phyloP scores from a whole-genome alignment of 2,329 filamentous ascomycete species.

The Teratosphaeria viscida region DNA sequence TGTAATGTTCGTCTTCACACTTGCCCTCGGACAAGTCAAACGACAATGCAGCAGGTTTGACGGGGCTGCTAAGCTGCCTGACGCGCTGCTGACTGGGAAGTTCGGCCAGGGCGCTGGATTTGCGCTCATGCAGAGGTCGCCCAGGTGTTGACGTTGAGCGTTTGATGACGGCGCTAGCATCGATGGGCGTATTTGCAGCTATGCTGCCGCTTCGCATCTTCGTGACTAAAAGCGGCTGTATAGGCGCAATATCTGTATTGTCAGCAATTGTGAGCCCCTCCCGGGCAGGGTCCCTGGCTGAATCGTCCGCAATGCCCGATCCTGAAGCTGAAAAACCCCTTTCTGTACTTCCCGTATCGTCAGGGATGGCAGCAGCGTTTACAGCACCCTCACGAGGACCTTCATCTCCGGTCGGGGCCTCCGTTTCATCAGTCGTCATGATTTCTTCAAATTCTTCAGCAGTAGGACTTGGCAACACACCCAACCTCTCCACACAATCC shows the following conservation, averaged over 20 bases:
- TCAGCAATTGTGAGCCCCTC: not conserved
- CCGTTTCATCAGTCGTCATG: not conserved
- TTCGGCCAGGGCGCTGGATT: conserved; percentile 15
- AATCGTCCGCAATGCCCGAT: too few relatives aligned
- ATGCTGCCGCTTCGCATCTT: not conserved
- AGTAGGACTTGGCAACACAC: conserved; percentile 22
- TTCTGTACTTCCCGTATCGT: not conserved
- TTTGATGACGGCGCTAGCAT: not conserved
- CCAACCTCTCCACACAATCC: conserved; percentile 11
- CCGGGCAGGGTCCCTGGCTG: too few relatives aligned
- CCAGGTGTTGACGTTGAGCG: not conserved
- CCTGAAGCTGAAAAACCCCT: not conserved
- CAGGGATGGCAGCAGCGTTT: not conserved
- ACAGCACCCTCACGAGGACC: not conserved
- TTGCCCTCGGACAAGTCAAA: not conserved
- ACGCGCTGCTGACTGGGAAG: conserved; percentile 15
- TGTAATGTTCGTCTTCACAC: conserved; percentile 2
- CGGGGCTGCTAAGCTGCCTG: not conserved
- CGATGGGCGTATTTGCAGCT: not conserved
- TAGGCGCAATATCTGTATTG: not conserved
- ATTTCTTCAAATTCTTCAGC: conserved; percentile 2
- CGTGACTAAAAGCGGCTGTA: not conserved
- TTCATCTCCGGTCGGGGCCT: not conserved
- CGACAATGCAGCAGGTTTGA: conserved; percentile 2
- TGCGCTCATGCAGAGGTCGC: conserved; percentile 12